Evolutionary conservation across 2,329 filamentous ascomycete species (phyloP), one percentile per base, ranked within the genome.

Genomic region (Claviceps sp.): DNA sequence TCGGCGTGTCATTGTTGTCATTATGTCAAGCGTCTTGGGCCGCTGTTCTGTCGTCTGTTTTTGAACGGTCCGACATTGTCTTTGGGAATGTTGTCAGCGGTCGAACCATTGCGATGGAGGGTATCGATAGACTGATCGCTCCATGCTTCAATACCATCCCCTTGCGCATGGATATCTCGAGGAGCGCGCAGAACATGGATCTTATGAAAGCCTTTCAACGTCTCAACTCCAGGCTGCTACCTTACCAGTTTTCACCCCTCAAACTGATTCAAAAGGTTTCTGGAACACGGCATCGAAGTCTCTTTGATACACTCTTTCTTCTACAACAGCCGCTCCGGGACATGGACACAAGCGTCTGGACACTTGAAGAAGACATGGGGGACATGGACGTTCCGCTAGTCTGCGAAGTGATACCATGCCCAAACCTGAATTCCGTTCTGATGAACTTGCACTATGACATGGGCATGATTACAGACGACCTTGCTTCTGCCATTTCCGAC

Each of bases 91-190:
- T 96, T 2, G 77, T 91, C 52, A 90, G 81, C 61, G 89, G 90
- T 1, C 81, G 90, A 7, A 84, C 82, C 0, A 63, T 87, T 10
- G 68, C 79, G 0, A 65, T 90, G 2, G 75, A 84, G 5, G 78
- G 76, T 0, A 71, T 91, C 11, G 82, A 90, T 40, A 72, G 75
- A 4, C 76, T 95, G 5, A 78, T 94, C n/a, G 89, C 87, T 0
- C 90, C 90, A 0, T 95, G 89, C 64, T 95, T 96, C 73, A 96
- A 95, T 62, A 95, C 90, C 0, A 68, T 95, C 13, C 89, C 90
- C 0, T 62, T 89, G 1, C 78, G 88, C 26, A 68, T 81, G 16
- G 68, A 80, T 37, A 55, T 86, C 10, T 67, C 73, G 1, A 62
- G 62, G 2, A 64, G 64, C 2, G 69, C 65, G 1, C 75, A 73